Percentiles rank a stretch among this genome's conserved stretches.
phyloP scores from a whole-genome alignment of 2,329 filamentous ascomycete species.

The Chaetomiaceae sp. region DNA sequence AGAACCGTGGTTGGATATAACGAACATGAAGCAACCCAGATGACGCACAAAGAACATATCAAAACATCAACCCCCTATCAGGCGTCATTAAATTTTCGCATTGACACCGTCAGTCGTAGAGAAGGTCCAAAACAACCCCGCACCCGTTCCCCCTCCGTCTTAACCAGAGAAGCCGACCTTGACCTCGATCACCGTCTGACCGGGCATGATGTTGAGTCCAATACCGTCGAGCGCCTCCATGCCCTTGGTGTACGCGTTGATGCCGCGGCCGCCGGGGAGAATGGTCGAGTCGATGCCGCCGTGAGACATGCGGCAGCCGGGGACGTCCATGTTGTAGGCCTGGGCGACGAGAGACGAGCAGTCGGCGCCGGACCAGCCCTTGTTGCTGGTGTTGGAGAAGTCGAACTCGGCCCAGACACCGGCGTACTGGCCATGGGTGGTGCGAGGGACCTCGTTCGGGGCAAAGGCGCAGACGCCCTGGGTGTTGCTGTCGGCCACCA shows the following conservation, averaged over 20 bases:
- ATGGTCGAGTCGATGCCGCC: constrained; percentile 32
- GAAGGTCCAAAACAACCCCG: constrained; percentile 4
- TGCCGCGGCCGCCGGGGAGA: constrained; percentile 26
- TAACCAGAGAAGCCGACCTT: constrained; percentile 22
- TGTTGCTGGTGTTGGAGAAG: constrained; percentile 42
- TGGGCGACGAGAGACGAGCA: constrained; percentile 45
- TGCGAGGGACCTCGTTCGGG: constrained; percentile 31
- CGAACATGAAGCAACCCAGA: constrained; percentile 6
- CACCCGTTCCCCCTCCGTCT: neutral
- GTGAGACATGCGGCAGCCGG: constrained; percentile 38
- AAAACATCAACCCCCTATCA: constrained; percentile 17
- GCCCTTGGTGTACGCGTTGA: constrained; percentile 34
- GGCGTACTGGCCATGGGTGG: constrained; percentile 37
- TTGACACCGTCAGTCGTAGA: constrained; percentile 15
- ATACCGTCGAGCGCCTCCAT: constrained; percentile 33
- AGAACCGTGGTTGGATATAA: too few relatives aligned
- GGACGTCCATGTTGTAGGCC: constrained; percentile 32
- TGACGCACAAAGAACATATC: too few relatives aligned
- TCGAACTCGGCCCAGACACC: constrained; percentile 49
- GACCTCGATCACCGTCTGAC: constrained; percentile 21
- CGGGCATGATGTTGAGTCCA: constrained; percentile 32
- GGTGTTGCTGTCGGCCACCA: constrained; percentile 43
- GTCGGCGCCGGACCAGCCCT: constrained; percentile 47
- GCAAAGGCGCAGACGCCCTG: constrained; percentile 47
- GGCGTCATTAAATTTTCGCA: constrained; percentile 6